Evolutionary conservation across 371 early-diverging fungal species (phyloP), one percentile per base, ranked within the genome.

Genomic region (Cokeromyces recurvatus): DNA sequence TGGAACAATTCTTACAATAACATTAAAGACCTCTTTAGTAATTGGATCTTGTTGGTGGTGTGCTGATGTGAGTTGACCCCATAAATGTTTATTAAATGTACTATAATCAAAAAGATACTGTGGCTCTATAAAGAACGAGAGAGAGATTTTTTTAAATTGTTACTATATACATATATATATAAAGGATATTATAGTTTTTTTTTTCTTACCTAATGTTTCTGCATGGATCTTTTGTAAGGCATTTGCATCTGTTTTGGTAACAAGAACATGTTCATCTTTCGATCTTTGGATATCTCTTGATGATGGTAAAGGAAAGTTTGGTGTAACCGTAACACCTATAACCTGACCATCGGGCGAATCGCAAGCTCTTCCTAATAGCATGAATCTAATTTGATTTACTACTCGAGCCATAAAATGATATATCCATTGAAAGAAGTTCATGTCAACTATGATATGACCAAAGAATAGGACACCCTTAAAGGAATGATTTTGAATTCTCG

Each of bases 211-310:
- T 35, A 87, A 53, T 1, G 87, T 82, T 21, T 72, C 71, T 2
- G 75, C 65, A 55, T 87, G 68, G 19, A 87, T 49, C 35, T 76
- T 67, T 40, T 85, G 84, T 11, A 85, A 46, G 0, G 64, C 44
- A 53, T 78, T 82, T 2, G 73, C 78, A 51, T 82, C 82, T 1
- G 82, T 81, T 25, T 68, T 82, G 31, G 72, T 51, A 3, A 87
- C 67, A 32, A 85, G 48, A 0, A 62, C 54, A 5, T 42, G 39
- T 14, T 50, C 40, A 17, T 17, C 23, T 0, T 49, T 20, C 1
- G 23, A 4, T 9, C 35, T n/a, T 9, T 34, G 11, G 11, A n/a
- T 9, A 5, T 9, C n/a, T n/a, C 4, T 34, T 7, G 29, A 27
- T 2, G 43, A 1, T 46, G 64, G 76, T 35, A 74, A 39, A 0